Percentiles rank a stretch among this genome's conserved stretches.
Conservation (phyloP, 2,329 filamentous ascomycete genomes). For the Karstenula rhodostoma region DNA sequence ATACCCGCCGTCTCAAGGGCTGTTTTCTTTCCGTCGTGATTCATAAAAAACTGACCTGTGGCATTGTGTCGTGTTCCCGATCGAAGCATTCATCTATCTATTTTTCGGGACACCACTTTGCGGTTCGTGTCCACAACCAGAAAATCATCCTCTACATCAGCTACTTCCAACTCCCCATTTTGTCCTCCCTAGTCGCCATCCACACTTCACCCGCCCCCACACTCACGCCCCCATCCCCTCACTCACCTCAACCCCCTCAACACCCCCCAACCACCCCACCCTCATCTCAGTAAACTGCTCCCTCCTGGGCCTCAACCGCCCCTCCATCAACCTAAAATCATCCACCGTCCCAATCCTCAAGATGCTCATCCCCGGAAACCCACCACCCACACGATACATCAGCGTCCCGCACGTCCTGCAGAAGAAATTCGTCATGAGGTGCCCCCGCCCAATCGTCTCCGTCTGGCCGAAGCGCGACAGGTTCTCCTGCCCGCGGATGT, state of each 20-base stretch:
- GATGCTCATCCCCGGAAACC: constrained; percentile 58
- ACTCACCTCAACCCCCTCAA: constrained; percentile 1
- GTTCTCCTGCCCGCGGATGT: constrained; percentile 61
- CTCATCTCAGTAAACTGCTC: constrained; percentile 64
- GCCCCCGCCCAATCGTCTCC: constrained; percentile 50
- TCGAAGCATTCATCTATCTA: background rate
- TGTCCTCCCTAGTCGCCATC: background rate
- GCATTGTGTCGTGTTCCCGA: background rate
- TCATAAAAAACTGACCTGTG: background rate
- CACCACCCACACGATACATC: constrained; percentile 63
- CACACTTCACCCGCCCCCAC: background rate
- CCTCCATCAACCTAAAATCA: constrained; percentile 66
- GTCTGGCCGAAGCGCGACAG: constrained; percentile 56
- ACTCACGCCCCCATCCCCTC: background rate
- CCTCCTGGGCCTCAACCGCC: constrained; percentile 60
- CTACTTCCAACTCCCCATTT: background rate
- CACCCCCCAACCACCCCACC: constrained; percentile 57
- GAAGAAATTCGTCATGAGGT: constrained; percentile 69
- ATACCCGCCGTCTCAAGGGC: constrained; percentile 35
- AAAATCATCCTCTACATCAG: background rate
- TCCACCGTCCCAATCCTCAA: constrained; percentile 68
- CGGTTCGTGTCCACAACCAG: too few species aligned
- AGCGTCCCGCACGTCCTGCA: constrained; percentile 67
- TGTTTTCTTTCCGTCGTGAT: background rate
- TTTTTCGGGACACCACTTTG: too few species aligned